Conservation (phyloP, 2,329 filamentous ascomycete genomes). For the Coccinonectria pachysandricola region DNA sequence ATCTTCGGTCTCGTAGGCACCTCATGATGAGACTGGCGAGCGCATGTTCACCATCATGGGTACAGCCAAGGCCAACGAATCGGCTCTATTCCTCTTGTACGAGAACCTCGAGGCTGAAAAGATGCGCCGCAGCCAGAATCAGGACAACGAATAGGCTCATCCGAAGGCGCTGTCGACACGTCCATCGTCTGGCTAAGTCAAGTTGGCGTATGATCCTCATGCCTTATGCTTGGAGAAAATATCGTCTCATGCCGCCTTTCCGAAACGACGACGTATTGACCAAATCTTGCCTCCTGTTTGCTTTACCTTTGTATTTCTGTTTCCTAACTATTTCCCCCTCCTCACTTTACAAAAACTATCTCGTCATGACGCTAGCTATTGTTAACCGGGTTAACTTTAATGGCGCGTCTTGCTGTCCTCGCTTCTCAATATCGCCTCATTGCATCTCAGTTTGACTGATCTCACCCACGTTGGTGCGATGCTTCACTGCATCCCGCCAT, state of each 20-base stretch:
- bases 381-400: slow-evolving; percentile 3
- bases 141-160: slow-evolving; percentile 37
- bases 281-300: too few relatives aligned
- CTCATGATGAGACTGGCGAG: slow-evolving; percentile 94
- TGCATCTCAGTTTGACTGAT: slow-evolving; percentile 8
- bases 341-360: too few relatives aligned
- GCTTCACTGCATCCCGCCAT: slow-evolving; percentile 9
- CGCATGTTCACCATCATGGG: slow-evolving; percentile 99
- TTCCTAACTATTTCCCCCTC: too few relatives aligned
- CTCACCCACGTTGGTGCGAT: slow-evolving; percentile 10
- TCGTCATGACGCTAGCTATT: slow-evolving; percentile 5
- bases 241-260: too few relatives aligned
- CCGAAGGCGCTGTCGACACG: slow-evolving; percentile 1
- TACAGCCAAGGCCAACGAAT: slow-evolving; percentile 86
- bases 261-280: too few relatives aligned
- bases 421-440: slow-evolving; percentile 6
- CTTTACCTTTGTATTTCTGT: too few relatives aligned
- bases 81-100: slow-evolving; percentile 89
- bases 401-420: slow-evolving; percentile 2
- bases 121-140: slow-evolving; percentile 84
- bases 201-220: too few relatives aligned
- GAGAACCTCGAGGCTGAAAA: slow-evolving; percentile 99
- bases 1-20: too few relatives aligned
- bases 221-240: too few relatives aligned
- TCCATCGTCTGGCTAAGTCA: too few relatives aligned